A percentile compares a stretch with the other conserved stretches of the same genome.
Conservation (phyloP, 306 rosid species). For the Carpinus fangiana region DNA sequence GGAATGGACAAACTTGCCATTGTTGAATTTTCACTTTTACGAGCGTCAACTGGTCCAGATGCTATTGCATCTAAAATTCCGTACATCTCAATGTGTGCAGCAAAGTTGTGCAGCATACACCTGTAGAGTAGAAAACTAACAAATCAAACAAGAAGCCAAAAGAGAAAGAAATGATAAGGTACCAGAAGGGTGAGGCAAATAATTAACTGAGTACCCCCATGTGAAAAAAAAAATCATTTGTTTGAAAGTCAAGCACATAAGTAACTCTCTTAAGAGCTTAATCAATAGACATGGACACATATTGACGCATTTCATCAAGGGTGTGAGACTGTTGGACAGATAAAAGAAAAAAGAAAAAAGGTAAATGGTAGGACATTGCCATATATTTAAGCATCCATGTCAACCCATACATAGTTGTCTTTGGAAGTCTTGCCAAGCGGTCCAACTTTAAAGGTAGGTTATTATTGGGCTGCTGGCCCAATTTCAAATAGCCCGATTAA, state of each 20-base stretch:
- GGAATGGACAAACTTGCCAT: slow-evolving; percentile 56
- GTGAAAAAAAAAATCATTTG: neutral
- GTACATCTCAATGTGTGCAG: slow-evolving; percentile 88
- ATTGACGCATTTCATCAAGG: neutral
- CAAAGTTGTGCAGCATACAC: slow-evolving; percentile 97
- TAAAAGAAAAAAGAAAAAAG: slow-evolving; percentile 7
- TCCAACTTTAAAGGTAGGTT: slow-evolving; percentile 11
- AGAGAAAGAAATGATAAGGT: slow-evolving; percentile 5
- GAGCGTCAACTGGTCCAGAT: slow-evolving; percentile 86
- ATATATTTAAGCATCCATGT: neutral
- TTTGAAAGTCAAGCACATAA: too few relatives aligned
- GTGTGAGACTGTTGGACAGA: too few relatives aligned
- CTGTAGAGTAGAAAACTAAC: slow-evolving; percentile 48
- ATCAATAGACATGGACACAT: slow-evolving; percentile 4
- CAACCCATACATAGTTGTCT: neutral
- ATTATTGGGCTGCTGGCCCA: slow-evolving; percentile 15
- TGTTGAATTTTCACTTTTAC: slow-evolving; percentile 71
- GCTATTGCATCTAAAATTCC: slow-evolving; percentile 75
- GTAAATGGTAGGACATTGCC: slow-evolving; percentile 5
- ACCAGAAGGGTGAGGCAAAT: neutral
- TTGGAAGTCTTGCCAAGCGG: slow-evolving; percentile 17
- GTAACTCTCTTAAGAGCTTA: neutral
- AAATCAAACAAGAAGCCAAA: slow-evolving; percentile 1
- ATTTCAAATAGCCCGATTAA: neutral
- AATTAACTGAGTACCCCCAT: neutral